A percentile compares a stretch with the other conserved stretches of the same genome.
phyloP scores from a whole-genome alignment of 305 asterid species.

The Striga hermonthica region DNA sequence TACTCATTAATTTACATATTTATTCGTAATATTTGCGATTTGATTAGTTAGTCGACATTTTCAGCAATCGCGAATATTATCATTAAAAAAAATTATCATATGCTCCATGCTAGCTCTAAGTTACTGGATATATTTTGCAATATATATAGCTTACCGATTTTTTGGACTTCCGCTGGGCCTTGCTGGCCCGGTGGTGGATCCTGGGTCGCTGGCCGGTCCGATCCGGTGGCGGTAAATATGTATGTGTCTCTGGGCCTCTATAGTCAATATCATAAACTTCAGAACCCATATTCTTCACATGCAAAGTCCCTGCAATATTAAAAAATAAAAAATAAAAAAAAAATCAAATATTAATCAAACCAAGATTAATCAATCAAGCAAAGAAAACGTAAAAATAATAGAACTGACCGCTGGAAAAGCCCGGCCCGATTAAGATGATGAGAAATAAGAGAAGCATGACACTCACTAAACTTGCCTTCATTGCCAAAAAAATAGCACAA shows the following conservation, averaged over 20 bases:
- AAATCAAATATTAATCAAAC: too few species aligned
- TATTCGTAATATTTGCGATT: too few species aligned
- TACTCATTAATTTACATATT: too few species aligned
- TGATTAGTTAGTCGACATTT: too few species aligned
- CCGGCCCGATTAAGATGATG: conserved; percentile 35
- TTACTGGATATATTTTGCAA: too few species aligned
- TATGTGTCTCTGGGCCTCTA: conserved; percentile 65
- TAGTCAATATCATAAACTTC: conserved; percentile 54
- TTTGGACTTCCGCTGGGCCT: conserved; percentile 33
- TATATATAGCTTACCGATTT: not conserved
- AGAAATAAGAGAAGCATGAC: conserved; percentile 33
- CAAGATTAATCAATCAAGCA: too few species aligned
- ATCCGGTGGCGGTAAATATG: conserved; percentile 48
- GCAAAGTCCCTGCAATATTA: not conserved
- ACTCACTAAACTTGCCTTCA: conserved; percentile 30
- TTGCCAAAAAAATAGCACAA: not conserved
- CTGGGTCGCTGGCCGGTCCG: conserved; percentile 41
- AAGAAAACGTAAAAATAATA: too few species aligned
- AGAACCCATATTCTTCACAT: conserved; percentile 34
- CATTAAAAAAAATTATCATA: too few species aligned
- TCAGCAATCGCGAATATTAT: too few species aligned
- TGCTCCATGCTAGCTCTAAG: too few species aligned
- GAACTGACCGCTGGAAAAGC: conserved; percentile 45
- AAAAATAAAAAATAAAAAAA: too few species aligned
- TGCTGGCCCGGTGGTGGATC: conserved; percentile 30